Percentiles rank a stretch among this genome's conserved stretches.
Evolutionary conservation across 805 yeast genomes (phyloP).

Genomic region (Suhomyces sp.): DNA sequence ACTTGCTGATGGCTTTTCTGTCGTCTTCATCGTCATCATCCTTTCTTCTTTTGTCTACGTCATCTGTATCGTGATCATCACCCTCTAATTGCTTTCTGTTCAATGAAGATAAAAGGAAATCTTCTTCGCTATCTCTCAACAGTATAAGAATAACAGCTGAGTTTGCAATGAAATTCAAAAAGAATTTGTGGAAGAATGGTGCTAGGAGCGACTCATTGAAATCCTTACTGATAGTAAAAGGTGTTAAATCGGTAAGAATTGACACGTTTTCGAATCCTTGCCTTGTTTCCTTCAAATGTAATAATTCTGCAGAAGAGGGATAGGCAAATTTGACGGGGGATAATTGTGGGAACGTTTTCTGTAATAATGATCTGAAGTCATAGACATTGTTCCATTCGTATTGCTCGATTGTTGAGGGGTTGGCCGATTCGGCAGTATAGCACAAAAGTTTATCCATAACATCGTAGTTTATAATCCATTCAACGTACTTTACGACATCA

Average conservation of each 20-base stretch:
- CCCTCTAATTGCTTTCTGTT: constrained; percentile 17
- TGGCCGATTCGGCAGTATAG: constrained; percentile 54
- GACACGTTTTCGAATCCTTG: constrained; percentile 26
- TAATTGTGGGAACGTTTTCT: constrained; percentile 61
- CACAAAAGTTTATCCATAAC: constrained; percentile 68
- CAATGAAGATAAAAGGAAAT: constrained; percentile 53
- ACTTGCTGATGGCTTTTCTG: constrained; percentile 2
- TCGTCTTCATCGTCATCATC: constrained; percentile 7
- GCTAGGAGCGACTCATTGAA: constrained; percentile 32
- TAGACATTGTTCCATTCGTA: constrained; percentile 50
- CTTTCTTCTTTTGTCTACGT: constrained; percentile 1
- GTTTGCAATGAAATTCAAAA: constrained; percentile 55
- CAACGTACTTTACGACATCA: constrained; percentile 59
- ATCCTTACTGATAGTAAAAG: constrained; percentile 15
- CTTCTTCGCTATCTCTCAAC: constrained; percentile 73
- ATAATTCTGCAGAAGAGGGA: constrained; percentile 34
- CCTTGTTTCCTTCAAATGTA: constrained; percentile 25
- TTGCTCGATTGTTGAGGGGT: constrained; percentile 30
- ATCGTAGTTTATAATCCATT: constrained; percentile 56
- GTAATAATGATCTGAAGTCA: constrained; percentile 64
- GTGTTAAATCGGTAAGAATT: constrained; percentile 27
- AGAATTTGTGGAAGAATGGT: constrained; percentile 47
- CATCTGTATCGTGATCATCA: constrained; percentile 1
- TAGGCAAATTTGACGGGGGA: constrained; percentile 52
- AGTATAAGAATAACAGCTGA: constrained; percentile 65